Conservation (phyloP, 2,329 filamentous ascomycete genomes). For the Aureobasidium sp. region DNA sequence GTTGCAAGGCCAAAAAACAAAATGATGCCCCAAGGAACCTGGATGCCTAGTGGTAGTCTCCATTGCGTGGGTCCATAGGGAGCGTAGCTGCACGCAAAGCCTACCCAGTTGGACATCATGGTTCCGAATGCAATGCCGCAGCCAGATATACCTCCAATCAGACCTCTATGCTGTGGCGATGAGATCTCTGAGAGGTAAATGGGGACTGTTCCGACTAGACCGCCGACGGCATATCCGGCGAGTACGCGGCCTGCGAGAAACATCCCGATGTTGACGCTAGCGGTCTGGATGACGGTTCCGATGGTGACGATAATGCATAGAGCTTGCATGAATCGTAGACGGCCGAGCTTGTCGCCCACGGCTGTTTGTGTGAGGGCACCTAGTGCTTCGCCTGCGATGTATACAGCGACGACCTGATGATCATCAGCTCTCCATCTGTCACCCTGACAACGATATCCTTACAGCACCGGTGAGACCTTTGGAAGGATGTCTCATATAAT, state of each 20-base stretch:
- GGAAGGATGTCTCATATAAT: slow-evolving; percentile 52
- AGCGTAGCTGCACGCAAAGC: slow-evolving; percentile 49
- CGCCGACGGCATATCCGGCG: slow-evolving; percentile 29
- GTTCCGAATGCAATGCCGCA: slow-evolving; percentile 51
- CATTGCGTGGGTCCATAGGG: slow-evolving; percentile 49
- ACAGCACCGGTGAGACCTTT: slow-evolving; percentile 51
- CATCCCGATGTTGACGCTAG: slow-evolving; percentile 40
- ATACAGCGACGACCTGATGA: slow-evolving; percentile 49
- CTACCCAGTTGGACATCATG: slow-evolving; percentile 53
- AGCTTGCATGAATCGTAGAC: slow-evolving; percentile 31
- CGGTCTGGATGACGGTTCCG: slow-evolving; percentile 48
- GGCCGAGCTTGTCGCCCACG: slow-evolving; percentile 44
- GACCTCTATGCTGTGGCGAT: slow-evolving; percentile 37
- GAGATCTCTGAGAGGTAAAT: slow-evolving; percentile 52
- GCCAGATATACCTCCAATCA: slow-evolving; percentile 45
- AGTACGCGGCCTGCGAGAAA: slow-evolving; percentile 26
- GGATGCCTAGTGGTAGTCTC: slow-evolving; percentile 49
- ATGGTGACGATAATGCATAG: slow-evolving; percentile 50
- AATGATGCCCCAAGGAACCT: slow-evolving; percentile 51
- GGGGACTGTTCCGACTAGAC: slow-evolving; percentile 46
- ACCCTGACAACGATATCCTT: slow-evolving; percentile 44
- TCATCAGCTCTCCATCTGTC: slow-evolving; percentile 45
- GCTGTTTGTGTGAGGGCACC: slow-evolving; percentile 47
- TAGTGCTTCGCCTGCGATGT: slow-evolving; percentile 52
- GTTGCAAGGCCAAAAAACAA: slow-evolving; percentile 48